Evolutionary conservation across 2,329 filamentous ascomycete genomes (phyloP).

Genomic region (Madurella fahalii): DNA sequence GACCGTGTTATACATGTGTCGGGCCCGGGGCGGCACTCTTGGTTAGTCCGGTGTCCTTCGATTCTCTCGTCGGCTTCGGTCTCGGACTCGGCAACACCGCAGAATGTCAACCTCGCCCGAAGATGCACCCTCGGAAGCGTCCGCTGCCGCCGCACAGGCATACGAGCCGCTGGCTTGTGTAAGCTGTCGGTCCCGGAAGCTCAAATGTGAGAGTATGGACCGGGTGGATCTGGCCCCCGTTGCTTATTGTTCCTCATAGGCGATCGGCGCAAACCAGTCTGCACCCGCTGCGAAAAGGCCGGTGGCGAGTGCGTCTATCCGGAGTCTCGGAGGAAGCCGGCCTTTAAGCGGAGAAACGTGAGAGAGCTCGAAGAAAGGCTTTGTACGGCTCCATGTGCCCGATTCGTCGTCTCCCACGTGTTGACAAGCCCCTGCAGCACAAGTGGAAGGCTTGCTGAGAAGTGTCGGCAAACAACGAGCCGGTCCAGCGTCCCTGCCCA

Average conservation of each 20-base stretch:
- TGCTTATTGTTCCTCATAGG: constrained; percentile 19
- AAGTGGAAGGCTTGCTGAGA: constrained; percentile 77
- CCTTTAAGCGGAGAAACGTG: constrained; percentile 84
- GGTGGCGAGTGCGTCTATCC: constrained; percentile 81
- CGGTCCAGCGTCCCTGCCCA: constrained; percentile 21
- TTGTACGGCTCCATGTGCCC: constrained; percentile 48
- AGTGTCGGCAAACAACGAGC: constrained; percentile 47
- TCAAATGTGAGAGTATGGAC: constrained; percentile 57
- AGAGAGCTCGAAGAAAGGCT: constrained; percentile 84
- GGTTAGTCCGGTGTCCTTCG: constrained; percentile 10
- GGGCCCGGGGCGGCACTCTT: constrained; percentile 14
- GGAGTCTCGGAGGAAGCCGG: constrained; percentile 81
- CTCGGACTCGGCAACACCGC: constrained; percentile 14
- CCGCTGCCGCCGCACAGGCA: constrained; percentile 5
- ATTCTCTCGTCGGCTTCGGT: constrained; percentile 12
- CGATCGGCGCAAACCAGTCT: constrained; percentile 73
- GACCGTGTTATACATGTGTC: constrained; percentile 10
- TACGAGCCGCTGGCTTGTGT: constrained; percentile 68
- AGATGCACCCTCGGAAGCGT: constrained; percentile 13
- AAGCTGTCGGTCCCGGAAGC: constrained; percentile 76
- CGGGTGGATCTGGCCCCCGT: background rate
- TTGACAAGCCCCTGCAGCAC: constrained; percentile 45
- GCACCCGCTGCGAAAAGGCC: constrained; percentile 72
- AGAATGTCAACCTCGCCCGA: constrained; percentile 22
- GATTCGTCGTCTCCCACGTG: background rate